Evolutionary conservation across 139 green algal genomes (phyloP).

Genomic region (Chlorella vulgaris): DNA sequence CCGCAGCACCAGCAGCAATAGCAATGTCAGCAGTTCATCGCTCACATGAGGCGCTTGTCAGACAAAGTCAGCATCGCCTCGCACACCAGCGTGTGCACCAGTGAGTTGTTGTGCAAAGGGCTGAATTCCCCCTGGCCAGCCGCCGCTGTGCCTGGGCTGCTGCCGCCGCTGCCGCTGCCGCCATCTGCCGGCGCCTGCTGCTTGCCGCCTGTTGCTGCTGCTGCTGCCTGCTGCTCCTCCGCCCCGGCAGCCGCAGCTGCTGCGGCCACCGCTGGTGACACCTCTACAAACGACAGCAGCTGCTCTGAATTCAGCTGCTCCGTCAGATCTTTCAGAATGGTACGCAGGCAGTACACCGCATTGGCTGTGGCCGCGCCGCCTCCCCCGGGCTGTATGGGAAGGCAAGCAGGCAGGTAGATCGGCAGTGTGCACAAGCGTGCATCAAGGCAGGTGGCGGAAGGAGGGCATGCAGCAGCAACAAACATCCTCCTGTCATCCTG

Average conservation of each 20-base stretch:
- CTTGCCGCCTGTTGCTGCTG: not conserved
- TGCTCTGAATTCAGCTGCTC: slow-evolving; percentile 58
- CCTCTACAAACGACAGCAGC: slow-evolving; percentile 49
- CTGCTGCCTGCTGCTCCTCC: not conserved
- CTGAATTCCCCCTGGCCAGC: slow-evolving; percentile 14
- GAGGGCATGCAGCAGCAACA: too few relatives aligned
- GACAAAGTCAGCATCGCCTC: slow-evolving; percentile 10
- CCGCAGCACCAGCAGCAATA: slow-evolving; percentile 4
- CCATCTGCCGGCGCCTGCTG: not conserved
- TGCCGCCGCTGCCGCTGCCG: not conserved
- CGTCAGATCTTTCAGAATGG: slow-evolving; percentile 69
- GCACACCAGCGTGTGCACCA: slow-evolving; percentile 15
- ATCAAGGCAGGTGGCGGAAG: not conserved
- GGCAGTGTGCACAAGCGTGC: not conserved
- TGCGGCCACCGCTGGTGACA: slow-evolving; percentile 2
- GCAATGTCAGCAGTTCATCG: slow-evolving; percentile 52
- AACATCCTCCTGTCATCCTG: too few relatives aligned
- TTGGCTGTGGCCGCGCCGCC: slow-evolving; percentile 60
- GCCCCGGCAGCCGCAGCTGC: too few relatives aligned
- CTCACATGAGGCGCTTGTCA: slow-evolving; percentile 9
- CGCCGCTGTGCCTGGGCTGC: not conserved
- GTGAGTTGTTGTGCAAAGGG: slow-evolving; percentile 23
- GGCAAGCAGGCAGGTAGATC: not conserved
- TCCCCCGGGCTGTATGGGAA: not conserved
- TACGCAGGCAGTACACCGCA: slow-evolving; percentile 60